phyloP scores from a whole-genome alignment of 805 yeast genomes.

The Saccharomycopsis sp. region DNA sequence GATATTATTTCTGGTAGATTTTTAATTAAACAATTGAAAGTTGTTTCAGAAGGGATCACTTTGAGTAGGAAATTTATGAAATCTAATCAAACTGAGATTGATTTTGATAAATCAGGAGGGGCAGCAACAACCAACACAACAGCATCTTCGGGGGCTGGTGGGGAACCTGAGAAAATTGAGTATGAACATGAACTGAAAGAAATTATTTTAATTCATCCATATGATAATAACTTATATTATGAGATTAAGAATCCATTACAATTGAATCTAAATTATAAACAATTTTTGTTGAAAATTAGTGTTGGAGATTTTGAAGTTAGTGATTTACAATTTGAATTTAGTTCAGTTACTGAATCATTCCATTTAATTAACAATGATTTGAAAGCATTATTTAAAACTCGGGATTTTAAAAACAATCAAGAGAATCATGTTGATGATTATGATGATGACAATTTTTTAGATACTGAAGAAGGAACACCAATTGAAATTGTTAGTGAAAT shows the following conservation, averaged over 20 bases:
- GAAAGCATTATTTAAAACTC: constrained; percentile 11
- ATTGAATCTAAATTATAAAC: constrained; percentile 29
- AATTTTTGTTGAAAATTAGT: constrained; percentile 26
- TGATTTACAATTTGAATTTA: constrained; percentile 25
- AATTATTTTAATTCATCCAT: constrained; percentile 19
- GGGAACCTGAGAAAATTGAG: constrained; percentile 16
- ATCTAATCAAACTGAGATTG: not conserved
- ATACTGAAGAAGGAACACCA: not conserved
- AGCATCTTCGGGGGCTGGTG: too few relatives aligned
- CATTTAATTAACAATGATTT: constrained; percentile 14
- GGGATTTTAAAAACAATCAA: not conserved
- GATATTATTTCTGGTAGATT: constrained; percentile 24
- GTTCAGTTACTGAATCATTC: constrained; percentile 9
- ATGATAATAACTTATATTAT: constrained; percentile 18
- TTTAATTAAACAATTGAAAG: constrained; percentile 20
- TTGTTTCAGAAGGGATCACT: constrained; percentile 24
- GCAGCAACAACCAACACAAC: too few relatives aligned
- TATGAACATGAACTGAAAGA: constrained; percentile 17
- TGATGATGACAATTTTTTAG: constrained; percentile 15
- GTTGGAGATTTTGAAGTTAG: constrained; percentile 31
- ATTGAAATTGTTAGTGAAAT: constrained; percentile 2
- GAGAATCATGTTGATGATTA: constrained; percentile 11
- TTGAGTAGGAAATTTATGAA: constrained; percentile 21
- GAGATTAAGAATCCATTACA: constrained; percentile 27
- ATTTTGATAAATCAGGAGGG: constrained; percentile 2